Evolutionary conservation across 345 rosid genomes (phyloP), one percentile per base, ranked within the genome.

Genomic region (Populus pruinosa): DNA sequence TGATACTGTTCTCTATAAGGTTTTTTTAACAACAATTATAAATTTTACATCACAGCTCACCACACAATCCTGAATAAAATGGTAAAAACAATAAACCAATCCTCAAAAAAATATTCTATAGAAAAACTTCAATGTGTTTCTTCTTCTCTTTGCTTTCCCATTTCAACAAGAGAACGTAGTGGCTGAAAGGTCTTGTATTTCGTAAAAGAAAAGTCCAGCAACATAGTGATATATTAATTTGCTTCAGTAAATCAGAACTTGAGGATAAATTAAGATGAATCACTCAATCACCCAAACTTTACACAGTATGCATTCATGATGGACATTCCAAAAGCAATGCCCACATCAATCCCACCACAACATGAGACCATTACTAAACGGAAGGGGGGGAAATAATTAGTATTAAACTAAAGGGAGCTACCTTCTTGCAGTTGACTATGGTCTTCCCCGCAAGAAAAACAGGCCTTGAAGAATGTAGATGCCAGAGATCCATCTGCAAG

Each of bases 361-460:
- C 5, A 23, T 13, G 36, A 47, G 59, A 11, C 27, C 20, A 27
- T 43, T 55, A n/a, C 25, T n/a, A 21, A 55, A 55, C 20, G 61
- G 5, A 55, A 20, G 62, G 63, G 25, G 3, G 12, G 6, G n/a
- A 47, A 33, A 6, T n/a, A 64, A 8, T 39, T 31, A 12, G 62
- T 25, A 55, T 1, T 17, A 3, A 27, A 13, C 27, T 6, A 41
- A 10, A 55, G 39, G 68, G 35, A 47, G 66, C 56, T 79, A 91
- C 98, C 98, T 90, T 93, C 97, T 82, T 87, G 93, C 55, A 91
- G 86, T 75, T 90, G 90, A 76, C 35, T 86, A 25, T 83, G 92
- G 49, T 92, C 93, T 74, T 89, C 94, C 71, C 98, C 97, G 74
- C 99, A 96, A 82, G 95, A 88, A 79, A 96, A 89, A 77, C 95